Percentiles rank a stretch among this genome's conserved stretches.
Evolutionary conservation across 805 yeast species (phyloP).

Genomic region (Metschnikowia lachancei): DNA sequence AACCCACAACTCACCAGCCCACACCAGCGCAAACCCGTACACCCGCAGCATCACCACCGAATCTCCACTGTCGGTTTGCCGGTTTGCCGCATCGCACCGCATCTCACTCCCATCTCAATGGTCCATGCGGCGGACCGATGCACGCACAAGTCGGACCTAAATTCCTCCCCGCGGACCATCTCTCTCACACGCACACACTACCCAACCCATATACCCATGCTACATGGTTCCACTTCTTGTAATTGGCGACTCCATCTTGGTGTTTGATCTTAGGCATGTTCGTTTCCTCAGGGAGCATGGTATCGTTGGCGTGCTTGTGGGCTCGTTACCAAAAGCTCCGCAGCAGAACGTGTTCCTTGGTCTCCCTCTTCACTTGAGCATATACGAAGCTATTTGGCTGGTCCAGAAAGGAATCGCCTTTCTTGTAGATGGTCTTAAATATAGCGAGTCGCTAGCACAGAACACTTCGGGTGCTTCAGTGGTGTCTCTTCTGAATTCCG

Average conservation of each 20-base stretch:
- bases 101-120: too few species aligned
- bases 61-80: too few species aligned
- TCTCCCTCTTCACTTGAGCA: slow-evolving; percentile 68
- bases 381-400: slow-evolving; percentile 74
- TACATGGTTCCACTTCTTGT: slow-evolving; percentile 22
- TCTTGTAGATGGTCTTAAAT: slow-evolving; percentile 41
- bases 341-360: slow-evolving; percentile 91
- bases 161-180: not conserved
- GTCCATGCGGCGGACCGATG: too few species aligned
- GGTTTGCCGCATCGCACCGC: too few species aligned
- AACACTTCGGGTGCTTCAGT: not conserved
- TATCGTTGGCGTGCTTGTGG: slow-evolving; percentile 73
- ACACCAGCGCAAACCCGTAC: too few species aligned
- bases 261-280: slow-evolving; percentile 58
- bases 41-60: too few species aligned
- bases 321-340: slow-evolving; percentile 85
- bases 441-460: slow-evolving; percentile 20
- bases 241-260: slow-evolving; percentile 38
- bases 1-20: too few species aligned
- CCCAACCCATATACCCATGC: not conserved
- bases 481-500: slow-evolving; percentile 5
- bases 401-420: slow-evolving; percentile 42
- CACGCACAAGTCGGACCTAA: too few species aligned
- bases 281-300: slow-evolving; percentile 57
- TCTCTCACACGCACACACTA: not conserved